phyloP scores from a whole-genome alignment of 176 grass and related monocot genomes.

The Urochloa ruziziensis region DNA sequence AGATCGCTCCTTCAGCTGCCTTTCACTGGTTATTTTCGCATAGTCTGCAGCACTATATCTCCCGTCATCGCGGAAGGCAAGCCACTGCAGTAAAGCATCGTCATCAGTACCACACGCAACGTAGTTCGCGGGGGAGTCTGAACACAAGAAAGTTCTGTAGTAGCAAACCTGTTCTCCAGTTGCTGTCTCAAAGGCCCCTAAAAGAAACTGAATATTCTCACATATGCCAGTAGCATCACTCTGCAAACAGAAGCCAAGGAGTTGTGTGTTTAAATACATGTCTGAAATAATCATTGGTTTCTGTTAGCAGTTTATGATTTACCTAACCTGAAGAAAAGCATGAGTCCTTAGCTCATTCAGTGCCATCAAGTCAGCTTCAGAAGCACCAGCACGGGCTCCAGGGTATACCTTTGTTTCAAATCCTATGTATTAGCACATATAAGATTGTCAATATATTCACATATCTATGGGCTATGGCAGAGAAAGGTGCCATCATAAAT shows the following conservation, averaged over 20 bases:
- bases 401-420: conserved; percentile 87
- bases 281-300: conserved; percentile 17
- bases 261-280: background rate
- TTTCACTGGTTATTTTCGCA: conserved; percentile 64
- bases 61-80: conserved; percentile 80
- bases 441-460: conserved; percentile 44
- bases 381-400: conserved; percentile 60
- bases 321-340: conserved; percentile 77
- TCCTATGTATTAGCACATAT: conserved; percentile 52
- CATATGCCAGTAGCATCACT: conserved; percentile 50
- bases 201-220: conserved; percentile 77
- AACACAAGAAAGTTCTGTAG: background rate
- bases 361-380: conserved; percentile 93
- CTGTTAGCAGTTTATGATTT: conserved; percentile 12
- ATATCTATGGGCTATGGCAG: conserved; percentile 11
- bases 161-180: conserved; percentile 83
- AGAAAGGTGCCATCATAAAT: conserved; percentile 22
- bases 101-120: conserved; percentile 11
- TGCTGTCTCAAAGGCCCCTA: conserved; percentile 92
- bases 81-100: conserved; percentile 60
- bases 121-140: background rate
- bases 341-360: conserved; percentile 80
- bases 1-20: conserved; percentile 42
- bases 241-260: conserved; percentile 41
- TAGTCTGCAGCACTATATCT: conserved; percentile 91